Base-by-base conservation (phyloP, 1,139 yeast species). In the Hyphopichia khmerensis region DNA sequence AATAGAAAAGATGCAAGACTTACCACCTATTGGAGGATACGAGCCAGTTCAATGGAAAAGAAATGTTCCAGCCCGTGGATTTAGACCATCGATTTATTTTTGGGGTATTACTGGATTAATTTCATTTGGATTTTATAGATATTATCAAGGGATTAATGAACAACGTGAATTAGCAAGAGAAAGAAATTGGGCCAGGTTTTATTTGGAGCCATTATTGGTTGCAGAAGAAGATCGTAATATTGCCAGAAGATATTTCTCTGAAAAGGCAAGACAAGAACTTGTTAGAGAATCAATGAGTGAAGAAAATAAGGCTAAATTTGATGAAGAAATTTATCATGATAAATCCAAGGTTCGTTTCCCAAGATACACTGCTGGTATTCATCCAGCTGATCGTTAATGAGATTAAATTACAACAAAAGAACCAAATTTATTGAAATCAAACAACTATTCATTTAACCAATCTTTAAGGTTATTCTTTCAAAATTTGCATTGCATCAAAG, bases 11-110 rank as follows among this genome's bases (percentile, higher is more conserved):
- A 73, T 73, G 78, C 96, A 88, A 76, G 96, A 88, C 60, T 73
- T 88, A 60, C 96, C 96, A 60, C 96, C 96, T 49, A 73, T 80
- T 55, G 90, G 88, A 49, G 96, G 96, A 55, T 88, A 87, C 57
- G 91, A 84, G 52, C 86, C 88, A 40, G 79, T 88, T 47, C 96
- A 88, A 70, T 88, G 96, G 95, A 86, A 84, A 70, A 80, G 96
- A 65, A 85, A 87, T 64, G 69, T 88, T 46, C 96, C 96, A 31
- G 69, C 95, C 3, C 77, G 96, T 57, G 96, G 96, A 3, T 87
- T 87, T 69, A 74, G 95, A 51, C 93, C 95, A 16, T 69, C 81
- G 39, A 71, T 87, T 42, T 87, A 84, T 69, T 75, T 87, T 48
- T 79, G 80, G 61, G 80, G 85, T 33, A 64, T 86, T 46, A 68